Evolutionary conservation across 2,329 filamentous ascomycete species (phyloP), one percentile per base, ranked within the genome.

Genomic region (Rhinocladiella similis): DNA sequence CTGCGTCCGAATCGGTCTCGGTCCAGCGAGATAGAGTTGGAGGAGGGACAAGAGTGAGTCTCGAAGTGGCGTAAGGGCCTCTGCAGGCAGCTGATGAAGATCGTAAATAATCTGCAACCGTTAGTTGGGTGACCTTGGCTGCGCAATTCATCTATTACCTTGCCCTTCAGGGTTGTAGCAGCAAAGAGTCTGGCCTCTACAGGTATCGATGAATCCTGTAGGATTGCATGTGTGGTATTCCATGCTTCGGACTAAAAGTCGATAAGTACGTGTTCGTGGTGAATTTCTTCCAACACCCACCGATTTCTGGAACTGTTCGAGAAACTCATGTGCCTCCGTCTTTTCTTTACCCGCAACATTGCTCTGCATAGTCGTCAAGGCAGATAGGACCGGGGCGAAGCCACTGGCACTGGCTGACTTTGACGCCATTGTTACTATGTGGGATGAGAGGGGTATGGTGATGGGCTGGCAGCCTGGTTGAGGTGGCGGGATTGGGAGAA

Each of bases 221-320:
- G 79, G 61, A 99, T 90, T 51, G 86, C 84, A 71, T 97, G 87
- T 61, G 91, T 92, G 46, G 88, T 87, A 43, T 87, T 87, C 94
- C 94, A 99, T 65, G 94, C 94, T 72, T 91, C 90, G 70, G 60
- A 61, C 56, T 68, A 52, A 53, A 50, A 67, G 25, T 9, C 16
- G 39, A 51, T 57, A n/a, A 61, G 72, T 63, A 41, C 63, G 62
- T 57, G 14, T 41, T 14, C 35, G 12, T 13, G 36, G 5, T 25
- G 43, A 19, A 50, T 38, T 14, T 47, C 36, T 25, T 39, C 27
- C 14, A 33, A 20, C 16, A 57, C 88, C 66, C 75, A 96, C 93
- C 73, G 94, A 97, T 84, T 99, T 99, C 83, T 99, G 94, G 76
- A 97, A 99, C 67, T 85, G 87, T 76, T 96, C 90, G 59, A 99